phyloP scores from a whole-genome alignment of 2,329 filamentous ascomycete genomes.

The Alternaria sp. region DNA sequence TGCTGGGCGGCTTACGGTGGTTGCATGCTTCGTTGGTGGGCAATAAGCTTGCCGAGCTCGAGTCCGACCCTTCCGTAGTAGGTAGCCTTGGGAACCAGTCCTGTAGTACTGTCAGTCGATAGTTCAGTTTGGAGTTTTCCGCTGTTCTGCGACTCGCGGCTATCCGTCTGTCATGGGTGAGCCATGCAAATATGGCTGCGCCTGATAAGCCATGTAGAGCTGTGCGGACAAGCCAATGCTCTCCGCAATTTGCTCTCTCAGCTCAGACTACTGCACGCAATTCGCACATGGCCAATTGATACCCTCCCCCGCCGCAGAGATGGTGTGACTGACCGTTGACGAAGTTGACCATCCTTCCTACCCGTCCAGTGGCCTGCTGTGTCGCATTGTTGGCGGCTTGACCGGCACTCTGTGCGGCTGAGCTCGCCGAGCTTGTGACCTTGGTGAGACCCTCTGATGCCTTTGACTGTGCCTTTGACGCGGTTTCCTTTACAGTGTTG shows the following conservation, averaged over 20 bases:
- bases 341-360: slow-evolving; percentile 70
- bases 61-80: slow-evolving; percentile 92
- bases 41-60: slow-evolving; percentile 87
- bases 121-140: neutral
- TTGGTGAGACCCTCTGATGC: slow-evolving; percentile 83
- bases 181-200: slow-evolving; percentile 1
- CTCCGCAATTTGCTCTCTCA: neutral
- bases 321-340: slow-evolving; percentile 76
- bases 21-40: slow-evolving; percentile 86
- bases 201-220: slow-evolving; percentile 20
- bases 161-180: neutral
- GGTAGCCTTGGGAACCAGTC: slow-evolving; percentile 81
- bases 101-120: slow-evolving; percentile 56
- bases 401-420: slow-evolving; percentile 75
- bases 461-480: slow-evolving; percentile 72
- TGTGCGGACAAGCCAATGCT: slow-evolving; percentile 24
- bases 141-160: neutral
- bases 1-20: slow-evolving; percentile 76
- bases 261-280: neutral
- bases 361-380: slow-evolving; percentile 64
- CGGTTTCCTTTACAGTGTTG: slow-evolving; percentile 55
- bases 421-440: slow-evolving; percentile 80
- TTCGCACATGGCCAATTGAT: neutral
- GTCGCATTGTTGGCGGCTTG: slow-evolving; percentile 59
- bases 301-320: slow-evolving; percentile 12